Conservation (phyloP, 345 rosid species). For the Citrus unshiu region DNA sequence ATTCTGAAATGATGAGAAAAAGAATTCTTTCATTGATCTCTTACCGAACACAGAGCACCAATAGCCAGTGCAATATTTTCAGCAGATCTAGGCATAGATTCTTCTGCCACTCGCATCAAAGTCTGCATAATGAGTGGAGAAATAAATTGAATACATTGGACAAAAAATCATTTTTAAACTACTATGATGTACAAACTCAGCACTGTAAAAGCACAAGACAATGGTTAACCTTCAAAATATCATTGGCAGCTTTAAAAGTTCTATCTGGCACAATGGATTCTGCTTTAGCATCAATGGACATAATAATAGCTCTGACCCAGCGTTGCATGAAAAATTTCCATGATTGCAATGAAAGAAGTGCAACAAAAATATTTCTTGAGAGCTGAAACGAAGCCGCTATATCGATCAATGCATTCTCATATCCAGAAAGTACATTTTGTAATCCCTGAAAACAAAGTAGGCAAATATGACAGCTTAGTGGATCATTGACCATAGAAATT, state of each 20-base stretch:
- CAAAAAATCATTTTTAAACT: not conserved
- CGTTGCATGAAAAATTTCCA: slow-evolving; percentile 82
- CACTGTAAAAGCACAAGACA: slow-evolving; percentile 7
- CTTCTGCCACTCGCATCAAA: slow-evolving; percentile 60
- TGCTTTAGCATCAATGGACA: slow-evolving; percentile 44
- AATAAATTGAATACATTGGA: not conserved
- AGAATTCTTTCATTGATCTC: slow-evolving; percentile 16
- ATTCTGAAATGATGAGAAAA: not conserved
- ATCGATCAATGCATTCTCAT: slow-evolving; percentile 57
- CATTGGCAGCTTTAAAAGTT: slow-evolving; percentile 72
- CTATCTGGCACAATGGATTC: slow-evolving; percentile 42
- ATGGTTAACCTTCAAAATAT: slow-evolving; percentile 69
- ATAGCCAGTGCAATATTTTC: slow-evolving; percentile 81
- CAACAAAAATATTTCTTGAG: slow-evolving; percentile 72
- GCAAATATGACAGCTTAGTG: slow-evolving; percentile 17
- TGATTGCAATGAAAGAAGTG: slow-evolving; percentile 83
- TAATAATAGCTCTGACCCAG: slow-evolving; percentile 66
- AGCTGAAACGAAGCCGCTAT: slow-evolving; percentile 75
- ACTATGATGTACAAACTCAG: not conserved
- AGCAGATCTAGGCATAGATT: slow-evolving; percentile 77
- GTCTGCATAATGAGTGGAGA: slow-evolving; percentile 39
- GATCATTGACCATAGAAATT: slow-evolving; percentile 12
- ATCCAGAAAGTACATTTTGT: slow-evolving; percentile 52
- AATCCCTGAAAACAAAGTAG: slow-evolving; percentile 36
- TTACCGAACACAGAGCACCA: slow-evolving; percentile 80